Evolutionary conservation across 2,329 filamentous ascomycete species (phyloP).

Genomic region (Ramularia endophylla): DNA sequence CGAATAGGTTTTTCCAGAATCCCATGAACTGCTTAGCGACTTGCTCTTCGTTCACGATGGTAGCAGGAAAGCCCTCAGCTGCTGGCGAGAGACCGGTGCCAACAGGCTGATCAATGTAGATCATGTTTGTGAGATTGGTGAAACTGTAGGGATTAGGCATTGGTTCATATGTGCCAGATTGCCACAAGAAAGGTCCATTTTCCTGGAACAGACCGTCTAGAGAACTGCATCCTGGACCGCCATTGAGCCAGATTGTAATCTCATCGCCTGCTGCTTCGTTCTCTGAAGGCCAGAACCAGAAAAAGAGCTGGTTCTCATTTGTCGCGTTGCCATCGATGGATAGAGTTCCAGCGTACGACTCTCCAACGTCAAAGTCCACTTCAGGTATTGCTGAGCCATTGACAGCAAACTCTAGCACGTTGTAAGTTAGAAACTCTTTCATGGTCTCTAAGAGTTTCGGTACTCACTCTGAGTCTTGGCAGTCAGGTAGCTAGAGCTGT

Average conservation of each 20-base stretch:
- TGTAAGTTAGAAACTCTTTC: no score
- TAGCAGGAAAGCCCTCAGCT: no score
- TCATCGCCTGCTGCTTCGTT: conserved; percentile 45
- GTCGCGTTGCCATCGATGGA: conserved; percentile 47
- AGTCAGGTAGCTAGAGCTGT: no score
- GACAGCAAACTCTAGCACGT: no score
- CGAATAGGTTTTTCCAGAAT: conserved; percentile 47
- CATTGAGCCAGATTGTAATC: conserved; percentile 43
- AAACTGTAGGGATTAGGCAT: conserved; percentile 41
- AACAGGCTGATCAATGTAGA: conserved; percentile 54
- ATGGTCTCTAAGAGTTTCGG: no score
- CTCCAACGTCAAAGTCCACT: conserved; percentile 41
- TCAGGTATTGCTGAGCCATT: conserved; percentile 28
- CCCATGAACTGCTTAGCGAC: conserved; percentile 37
- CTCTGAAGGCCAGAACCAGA: conserved; percentile 52
- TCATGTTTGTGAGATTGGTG: conserved; percentile 64
- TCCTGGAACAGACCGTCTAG: conserved; percentile 16
- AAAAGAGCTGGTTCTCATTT: conserved; percentile 44
- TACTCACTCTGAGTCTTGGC: no score
- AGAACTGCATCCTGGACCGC: conserved; percentile 16
- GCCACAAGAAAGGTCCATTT: conserved; percentile 34
- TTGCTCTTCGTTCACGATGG: conserved; percentile 34
- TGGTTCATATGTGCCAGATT: conserved; percentile 34
- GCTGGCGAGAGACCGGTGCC: conserved; percentile 42
- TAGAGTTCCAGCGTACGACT: conserved; percentile 43